Conservation (phyloP, 768 basidiomycete species). For the Podaxis sp. region DNA sequence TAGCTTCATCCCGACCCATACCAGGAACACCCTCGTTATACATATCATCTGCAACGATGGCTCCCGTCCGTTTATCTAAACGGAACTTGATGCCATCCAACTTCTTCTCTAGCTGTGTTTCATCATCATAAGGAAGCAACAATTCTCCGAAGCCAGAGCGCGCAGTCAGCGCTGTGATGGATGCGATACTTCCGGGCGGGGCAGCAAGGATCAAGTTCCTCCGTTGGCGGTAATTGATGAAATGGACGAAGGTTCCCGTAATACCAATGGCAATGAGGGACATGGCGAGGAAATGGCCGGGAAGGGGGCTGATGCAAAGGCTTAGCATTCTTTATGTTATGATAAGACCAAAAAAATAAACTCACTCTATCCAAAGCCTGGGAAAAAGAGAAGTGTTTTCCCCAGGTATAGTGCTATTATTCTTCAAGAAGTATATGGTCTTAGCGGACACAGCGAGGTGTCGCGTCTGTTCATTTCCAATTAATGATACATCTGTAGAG, state of each 20-base stretch:
- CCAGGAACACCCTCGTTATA: slow-evolving; percentile 18
- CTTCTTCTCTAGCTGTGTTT: slow-evolving; percentile 38
- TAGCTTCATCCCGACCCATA: slow-evolving; percentile 33
- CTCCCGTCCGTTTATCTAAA: slow-evolving; percentile 55
- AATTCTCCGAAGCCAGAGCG: slow-evolving; percentile 61
- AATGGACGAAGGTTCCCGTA: slow-evolving; percentile 42
- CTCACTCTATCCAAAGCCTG: slow-evolving; percentile 59
- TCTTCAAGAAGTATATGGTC: slow-evolving; percentile 51
- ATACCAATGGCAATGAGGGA: slow-evolving; percentile 45
- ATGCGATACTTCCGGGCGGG: slow-evolving; percentile 57
- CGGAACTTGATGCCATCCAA: slow-evolving; percentile 48
- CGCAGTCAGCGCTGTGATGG: slow-evolving; percentile 50
- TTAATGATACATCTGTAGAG: background rate
- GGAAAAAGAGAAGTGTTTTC: slow-evolving; percentile 36
- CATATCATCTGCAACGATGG: slow-evolving; percentile 54
- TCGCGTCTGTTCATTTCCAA: slow-evolving; percentile 32
- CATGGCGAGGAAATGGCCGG: slow-evolving; percentile 45
- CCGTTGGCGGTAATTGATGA: slow-evolving; percentile 42
- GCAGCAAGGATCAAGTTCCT: slow-evolving; percentile 46
- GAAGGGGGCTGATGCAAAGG: slow-evolving; percentile 37
- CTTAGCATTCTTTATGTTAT: background rate
- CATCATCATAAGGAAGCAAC: slow-evolving; percentile 55
- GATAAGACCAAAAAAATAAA: slow-evolving; percentile 9
- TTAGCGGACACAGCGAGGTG: slow-evolving; percentile 56
- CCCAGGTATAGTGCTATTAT: slow-evolving; percentile 34